Evolutionary conservation across 345 rosid genomes (phyloP).

Genomic region (Salix viminalis): DNA sequence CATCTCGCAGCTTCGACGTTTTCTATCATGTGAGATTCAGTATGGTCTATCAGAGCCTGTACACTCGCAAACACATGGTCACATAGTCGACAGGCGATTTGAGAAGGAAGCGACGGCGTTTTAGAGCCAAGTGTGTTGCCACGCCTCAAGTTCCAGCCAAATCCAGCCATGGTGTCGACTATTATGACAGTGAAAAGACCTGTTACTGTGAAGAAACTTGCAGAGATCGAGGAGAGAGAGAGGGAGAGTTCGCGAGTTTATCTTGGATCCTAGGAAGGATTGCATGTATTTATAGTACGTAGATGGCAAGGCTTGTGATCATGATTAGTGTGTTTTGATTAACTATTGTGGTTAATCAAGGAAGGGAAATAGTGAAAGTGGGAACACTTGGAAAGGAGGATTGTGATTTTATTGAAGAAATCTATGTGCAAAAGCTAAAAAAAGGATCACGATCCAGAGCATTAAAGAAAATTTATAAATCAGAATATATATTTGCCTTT

Average conservation of each 20-base stretch:
- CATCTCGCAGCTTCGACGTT: neutral
- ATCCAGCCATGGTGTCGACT: conserved; percentile 13
- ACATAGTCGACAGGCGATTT: conserved; percentile 35
- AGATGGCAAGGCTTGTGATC: neutral
- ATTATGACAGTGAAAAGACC: neutral
- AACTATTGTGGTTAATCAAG: neutral
- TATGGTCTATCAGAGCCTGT: conserved; percentile 26
- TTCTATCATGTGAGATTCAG: conserved; percentile 14
- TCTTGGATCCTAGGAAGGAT: neutral
- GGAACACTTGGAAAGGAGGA: neutral
- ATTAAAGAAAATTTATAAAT: neutral
- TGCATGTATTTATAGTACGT: neutral
- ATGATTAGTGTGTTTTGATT: neutral
- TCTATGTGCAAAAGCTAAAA: neutral
- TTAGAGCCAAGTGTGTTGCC: neutral
- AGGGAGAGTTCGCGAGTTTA: neutral
- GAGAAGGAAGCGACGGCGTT: neutral
- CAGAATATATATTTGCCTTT: neutral
- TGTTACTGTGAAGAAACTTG: neutral
- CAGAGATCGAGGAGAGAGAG: neutral
- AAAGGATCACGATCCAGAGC: conserved; percentile 2
- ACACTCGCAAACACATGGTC: conserved; percentile 21
- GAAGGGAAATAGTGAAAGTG: conserved; percentile 4
- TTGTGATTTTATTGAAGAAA: conserved; percentile 3
- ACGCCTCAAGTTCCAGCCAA: conserved; percentile 19